A percentile compares a stretch with the other conserved stretches of the same genome.
phyloP scores from a whole-genome alignment of 2,329 filamentous ascomycete species.

The Dichotomopilus funicola region DNA sequence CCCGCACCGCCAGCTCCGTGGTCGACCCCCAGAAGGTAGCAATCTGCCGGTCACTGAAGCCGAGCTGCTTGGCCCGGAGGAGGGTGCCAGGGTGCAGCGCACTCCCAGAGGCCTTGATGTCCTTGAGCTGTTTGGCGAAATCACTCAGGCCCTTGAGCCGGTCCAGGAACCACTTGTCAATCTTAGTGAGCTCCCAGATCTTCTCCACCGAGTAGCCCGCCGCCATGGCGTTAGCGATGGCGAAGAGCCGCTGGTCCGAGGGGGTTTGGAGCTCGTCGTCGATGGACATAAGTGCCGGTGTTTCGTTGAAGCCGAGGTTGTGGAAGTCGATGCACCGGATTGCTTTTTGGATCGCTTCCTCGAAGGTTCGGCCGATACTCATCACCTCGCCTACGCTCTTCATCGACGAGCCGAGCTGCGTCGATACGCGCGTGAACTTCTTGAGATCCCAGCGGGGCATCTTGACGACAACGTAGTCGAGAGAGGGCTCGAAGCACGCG shows the following conservation, averaged over 20 bases:
- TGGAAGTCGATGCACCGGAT: slow-evolving; percentile 93
- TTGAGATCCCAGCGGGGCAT: slow-evolving; percentile 98
- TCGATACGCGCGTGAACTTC: slow-evolving; percentile 96
- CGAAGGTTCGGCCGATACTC: slow-evolving; percentile 93
- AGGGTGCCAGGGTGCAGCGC: slow-evolving; percentile 59
- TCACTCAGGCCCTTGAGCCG: slow-evolving; percentile 87
- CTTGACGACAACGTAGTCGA: slow-evolving; percentile 98
- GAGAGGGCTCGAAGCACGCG: slow-evolving; percentile 95
- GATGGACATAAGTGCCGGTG: slow-evolving; percentile 86
- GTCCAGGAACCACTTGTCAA: slow-evolving; percentile 96
- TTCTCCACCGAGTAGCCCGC: slow-evolving; percentile 89
- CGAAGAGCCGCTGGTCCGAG: slow-evolving; percentile 93
- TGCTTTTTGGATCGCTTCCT: slow-evolving; percentile 97
- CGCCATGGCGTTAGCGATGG: slow-evolving; percentile 96
- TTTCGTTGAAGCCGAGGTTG: slow-evolving; percentile 92
- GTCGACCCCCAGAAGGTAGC: slow-evolving; percentile 93
- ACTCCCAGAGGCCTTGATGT: slow-evolving; percentile 58
- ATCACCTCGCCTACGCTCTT: slow-evolving; percentile 99
- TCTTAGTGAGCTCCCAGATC: slow-evolving; percentile 97
- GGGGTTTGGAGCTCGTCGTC: slow-evolving; percentile 95
- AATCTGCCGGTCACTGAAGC: slow-evolving; percentile 89
- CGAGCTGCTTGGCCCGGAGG: slow-evolving; percentile 82
- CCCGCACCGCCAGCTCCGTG: slow-evolving; percentile 74
- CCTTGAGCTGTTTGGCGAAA: slow-evolving; percentile 74
- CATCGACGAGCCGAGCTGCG: slow-evolving; percentile 94